These are phyloP conservation scores for Cetraspora pellucida DNA, from an alignment of 192 early-diverging fungal genomes.

Conservation along the genomic window DNA sequence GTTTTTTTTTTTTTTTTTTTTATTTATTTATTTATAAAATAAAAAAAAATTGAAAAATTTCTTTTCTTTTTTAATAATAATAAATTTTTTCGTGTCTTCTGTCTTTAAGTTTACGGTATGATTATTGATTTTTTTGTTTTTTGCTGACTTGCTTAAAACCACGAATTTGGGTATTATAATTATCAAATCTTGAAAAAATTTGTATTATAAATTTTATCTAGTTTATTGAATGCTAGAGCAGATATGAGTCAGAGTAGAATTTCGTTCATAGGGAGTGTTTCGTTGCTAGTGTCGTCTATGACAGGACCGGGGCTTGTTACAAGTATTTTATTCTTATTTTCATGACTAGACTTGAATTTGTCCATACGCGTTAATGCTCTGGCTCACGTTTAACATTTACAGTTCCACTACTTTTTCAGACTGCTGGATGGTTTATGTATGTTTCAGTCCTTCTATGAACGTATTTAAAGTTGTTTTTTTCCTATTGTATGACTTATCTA, in stretches of 20 bases:
- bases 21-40: no score
- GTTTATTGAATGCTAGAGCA: neutral
- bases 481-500: neutral
- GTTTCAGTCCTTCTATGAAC: neutral
- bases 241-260: constrained; percentile 21
- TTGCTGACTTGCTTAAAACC: no score
- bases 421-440: constrained; percentile 55
- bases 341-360: neutral
- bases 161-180: no score
- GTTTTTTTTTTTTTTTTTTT: no score
- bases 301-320: constrained; percentile 49
- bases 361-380: neutral
- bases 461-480: neutral
- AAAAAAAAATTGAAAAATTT: no score
- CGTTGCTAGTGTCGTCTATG: constrained; percentile 48
- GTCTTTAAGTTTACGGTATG: no score
- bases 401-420: constrained; percentile 62
- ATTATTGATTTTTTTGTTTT: no score
- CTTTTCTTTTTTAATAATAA: no score
- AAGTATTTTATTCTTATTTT: neutral
- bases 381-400: constrained; percentile 38
- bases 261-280: constrained; percentile 48
- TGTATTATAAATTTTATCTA: no score
- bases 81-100: no score
- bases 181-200: no score